Percentiles rank a stretch among this genome's conserved stretches.
Conservation (phyloP, 257 asterid genomes). For the Verbascum thapsus region DNA sequence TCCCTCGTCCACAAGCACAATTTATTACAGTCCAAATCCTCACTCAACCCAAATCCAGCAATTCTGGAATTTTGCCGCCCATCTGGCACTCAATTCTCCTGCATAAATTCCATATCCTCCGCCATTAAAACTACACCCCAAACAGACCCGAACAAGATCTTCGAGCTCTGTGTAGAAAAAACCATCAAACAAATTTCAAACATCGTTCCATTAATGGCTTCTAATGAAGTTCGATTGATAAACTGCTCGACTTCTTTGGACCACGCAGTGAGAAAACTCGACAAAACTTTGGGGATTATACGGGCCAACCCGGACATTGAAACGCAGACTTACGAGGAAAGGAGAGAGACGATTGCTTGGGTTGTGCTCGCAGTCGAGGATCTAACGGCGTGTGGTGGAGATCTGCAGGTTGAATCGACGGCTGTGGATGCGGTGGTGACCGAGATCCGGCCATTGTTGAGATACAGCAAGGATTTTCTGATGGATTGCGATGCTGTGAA, state of each 20-base stretch:
- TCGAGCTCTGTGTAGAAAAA: conserved; percentile 25
- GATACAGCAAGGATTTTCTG: conserved; percentile 28
- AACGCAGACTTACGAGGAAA: conserved; percentile 25
- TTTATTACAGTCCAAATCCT: not conserved
- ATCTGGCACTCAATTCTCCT: not conserved
- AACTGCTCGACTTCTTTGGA: conserved; percentile 32
- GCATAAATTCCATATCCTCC: conserved; percentile 27
- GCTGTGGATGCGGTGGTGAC: not conserved
- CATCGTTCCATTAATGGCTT: not conserved
- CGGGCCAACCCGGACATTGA: conserved; percentile 35
- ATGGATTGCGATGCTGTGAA: not conserved
- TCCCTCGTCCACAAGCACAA: conserved; percentile 20
- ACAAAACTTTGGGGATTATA: not conserved
- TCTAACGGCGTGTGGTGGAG: conserved; percentile 27
- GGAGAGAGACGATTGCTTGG: conserved; percentile 28
- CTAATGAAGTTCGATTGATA: not conserved
- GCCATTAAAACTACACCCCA: conserved; percentile 14
- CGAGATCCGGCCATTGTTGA: conserved; percentile 29
- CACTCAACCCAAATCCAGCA: conserved; percentile 18
- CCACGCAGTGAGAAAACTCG: conserved; percentile 34
- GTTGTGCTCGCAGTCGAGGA: conserved; percentile 30
- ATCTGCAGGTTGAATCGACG: conserved; percentile 10
- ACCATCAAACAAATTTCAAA: conserved; percentile 8
- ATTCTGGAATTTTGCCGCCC: conserved; percentile 30
- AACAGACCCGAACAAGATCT: conserved; percentile 25